Percentiles rank a stretch among this genome's conserved stretches.
phyloP scores from a whole-genome alignment of 441 rosid genomes.

The Populus trichocarpa region DNA sequence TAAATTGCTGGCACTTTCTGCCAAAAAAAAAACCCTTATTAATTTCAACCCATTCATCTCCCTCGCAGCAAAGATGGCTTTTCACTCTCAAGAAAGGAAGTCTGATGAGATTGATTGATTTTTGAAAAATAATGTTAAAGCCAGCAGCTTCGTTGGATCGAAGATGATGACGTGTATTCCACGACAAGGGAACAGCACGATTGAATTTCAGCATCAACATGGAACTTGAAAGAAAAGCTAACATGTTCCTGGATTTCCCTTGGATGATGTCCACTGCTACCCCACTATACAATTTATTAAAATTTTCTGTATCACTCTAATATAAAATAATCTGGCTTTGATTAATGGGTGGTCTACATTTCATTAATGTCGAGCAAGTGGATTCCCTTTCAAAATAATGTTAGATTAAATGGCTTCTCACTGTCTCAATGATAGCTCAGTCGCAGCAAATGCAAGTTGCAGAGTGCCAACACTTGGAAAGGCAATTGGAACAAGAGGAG shows the following conservation, averaged over 20 bases:
- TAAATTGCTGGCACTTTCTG: background rate
- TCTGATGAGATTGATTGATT: background rate
- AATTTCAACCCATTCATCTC: background rate
- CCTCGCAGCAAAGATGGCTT: background rate
- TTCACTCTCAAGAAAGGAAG: background rate
- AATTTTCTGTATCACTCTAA: background rate
- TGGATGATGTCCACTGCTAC: slow-evolving; percentile 17
- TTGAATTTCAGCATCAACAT: slow-evolving; percentile 20
- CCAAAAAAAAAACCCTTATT: background rate
- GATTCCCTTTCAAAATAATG: slow-evolving; percentile 35
- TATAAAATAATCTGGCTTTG: slow-evolving; percentile 14
- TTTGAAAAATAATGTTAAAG: slow-evolving; percentile 15
- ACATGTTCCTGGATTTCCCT: slow-evolving; percentile 15
- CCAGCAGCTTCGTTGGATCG: background rate
- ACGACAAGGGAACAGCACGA: slow-evolving; percentile 12
- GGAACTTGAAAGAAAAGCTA: slow-evolving; percentile 22
- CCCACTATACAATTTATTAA: slow-evolving; percentile 18
- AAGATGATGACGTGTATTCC: slow-evolving; percentile 30
- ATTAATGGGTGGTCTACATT: slow-evolving; percentile 42
- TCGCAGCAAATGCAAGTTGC: slow-evolving; percentile 8
- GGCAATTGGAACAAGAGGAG: slow-evolving; percentile 8
- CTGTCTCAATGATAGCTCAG: slow-evolving; percentile 15
- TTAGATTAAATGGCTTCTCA: slow-evolving; percentile 18
- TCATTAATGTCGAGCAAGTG: slow-evolving; percentile 40
- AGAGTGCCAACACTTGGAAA: slow-evolving; percentile 27